These are phyloP conservation scores for Saccharomycopsis vini DNA, from an alignment of 805 yeast species.

Conservation along the genomic window DNA sequence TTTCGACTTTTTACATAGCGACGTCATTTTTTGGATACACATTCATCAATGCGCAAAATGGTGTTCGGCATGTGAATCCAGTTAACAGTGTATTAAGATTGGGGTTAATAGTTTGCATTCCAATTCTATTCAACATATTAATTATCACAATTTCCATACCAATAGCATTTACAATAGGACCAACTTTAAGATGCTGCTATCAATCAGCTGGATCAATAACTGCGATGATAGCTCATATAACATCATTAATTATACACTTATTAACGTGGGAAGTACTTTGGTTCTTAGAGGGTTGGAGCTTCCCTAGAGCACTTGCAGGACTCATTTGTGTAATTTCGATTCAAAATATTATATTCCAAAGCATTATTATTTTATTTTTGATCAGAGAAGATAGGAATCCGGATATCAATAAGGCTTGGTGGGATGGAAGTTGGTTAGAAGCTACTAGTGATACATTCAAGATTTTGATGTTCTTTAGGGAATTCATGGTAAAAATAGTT, in stretches of 20 bases:
- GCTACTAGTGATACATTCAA: slow-evolving; percentile 90
- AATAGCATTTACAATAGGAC: slow-evolving; percentile 42
- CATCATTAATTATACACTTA: slow-evolving; percentile 82
- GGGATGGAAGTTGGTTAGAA: slow-evolving; percentile 99
- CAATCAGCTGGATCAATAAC: slow-evolving; percentile 75
- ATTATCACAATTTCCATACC: slow-evolving; percentile 30
- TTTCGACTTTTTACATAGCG: slow-evolving; percentile 65
- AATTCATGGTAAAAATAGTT: slow-evolving; percentile 84
- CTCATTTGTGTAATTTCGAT: slow-evolving; percentile 73
- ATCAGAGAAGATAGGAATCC: slow-evolving; percentile 96
- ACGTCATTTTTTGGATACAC: slow-evolving; percentile 76
- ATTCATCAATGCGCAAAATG: slow-evolving; percentile 78
- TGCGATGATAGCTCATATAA: slow-evolving; percentile 95
- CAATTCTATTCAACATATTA: slow-evolving; percentile 33
- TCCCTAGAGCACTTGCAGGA: slow-evolving; percentile 82
- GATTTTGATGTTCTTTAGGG: slow-evolving; percentile 92
- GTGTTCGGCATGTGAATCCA: slow-evolving; percentile 45
- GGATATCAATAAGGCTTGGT: slow-evolving; percentile 94
- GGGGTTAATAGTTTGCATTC: slow-evolving; percentile 40
- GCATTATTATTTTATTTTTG: slow-evolving; percentile 66
- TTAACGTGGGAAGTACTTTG: slow-evolving; percentile 91
- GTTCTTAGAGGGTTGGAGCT: slow-evolving; percentile 91
- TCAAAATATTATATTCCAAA: slow-evolving; percentile 81
- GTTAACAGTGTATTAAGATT: slow-evolving; percentile 58
- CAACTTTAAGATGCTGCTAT: slow-evolving; percentile 43